A percentile compares a stretch with the other conserved stretches of the same genome.
phyloP scores from a whole-genome alignment of 169 alveolate genomes.

The Plasmodium sp. region DNA sequence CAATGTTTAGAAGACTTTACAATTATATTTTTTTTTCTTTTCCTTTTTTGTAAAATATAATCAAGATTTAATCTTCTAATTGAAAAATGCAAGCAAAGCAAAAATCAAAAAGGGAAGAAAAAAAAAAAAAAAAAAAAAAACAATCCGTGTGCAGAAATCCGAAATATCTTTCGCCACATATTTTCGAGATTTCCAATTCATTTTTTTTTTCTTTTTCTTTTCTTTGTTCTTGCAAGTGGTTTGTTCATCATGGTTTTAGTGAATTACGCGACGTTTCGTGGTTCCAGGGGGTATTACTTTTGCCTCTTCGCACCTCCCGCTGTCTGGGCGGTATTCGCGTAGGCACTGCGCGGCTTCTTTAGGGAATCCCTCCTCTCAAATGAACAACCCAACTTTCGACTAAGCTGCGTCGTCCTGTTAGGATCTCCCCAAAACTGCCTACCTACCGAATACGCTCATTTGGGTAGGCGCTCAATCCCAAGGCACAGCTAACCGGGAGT shows the following conservation, averaged over 20 bases:
- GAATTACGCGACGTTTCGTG: conserved; percentile 14
- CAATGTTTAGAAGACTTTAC: neutral
- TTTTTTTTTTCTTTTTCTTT: conserved; percentile 24
- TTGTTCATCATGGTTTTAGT: conserved; percentile 61
- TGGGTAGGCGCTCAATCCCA: neutral
- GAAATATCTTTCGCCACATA: conserved; percentile 75
- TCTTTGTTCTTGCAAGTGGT: conserved; percentile 10
- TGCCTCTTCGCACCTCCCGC: neutral
- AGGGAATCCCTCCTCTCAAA: neutral
- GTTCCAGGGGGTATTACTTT: neutral
- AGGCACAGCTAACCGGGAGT: neutral
- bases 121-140: conserved; percentile 16
- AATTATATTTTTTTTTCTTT: neutral
- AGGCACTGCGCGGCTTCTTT: neutral
- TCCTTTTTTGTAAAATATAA: neutral
- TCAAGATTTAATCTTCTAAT: conserved; percentile 40
- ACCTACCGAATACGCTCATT: neutral
- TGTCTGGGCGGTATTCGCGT: neutral
- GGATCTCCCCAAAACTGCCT: neutral
- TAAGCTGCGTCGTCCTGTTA: neutral
- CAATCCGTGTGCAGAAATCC: conserved; percentile 1
- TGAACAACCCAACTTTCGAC: neutral
- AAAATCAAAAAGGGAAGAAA: conserved; percentile 28
- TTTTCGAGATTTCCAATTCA: conserved; percentile 16
- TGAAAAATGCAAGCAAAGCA: conserved; percentile 16